Evolutionary conservation across 352 stramenopile genomes (phyloP).

Genomic region (Phytophthora colocasiae): DNA sequence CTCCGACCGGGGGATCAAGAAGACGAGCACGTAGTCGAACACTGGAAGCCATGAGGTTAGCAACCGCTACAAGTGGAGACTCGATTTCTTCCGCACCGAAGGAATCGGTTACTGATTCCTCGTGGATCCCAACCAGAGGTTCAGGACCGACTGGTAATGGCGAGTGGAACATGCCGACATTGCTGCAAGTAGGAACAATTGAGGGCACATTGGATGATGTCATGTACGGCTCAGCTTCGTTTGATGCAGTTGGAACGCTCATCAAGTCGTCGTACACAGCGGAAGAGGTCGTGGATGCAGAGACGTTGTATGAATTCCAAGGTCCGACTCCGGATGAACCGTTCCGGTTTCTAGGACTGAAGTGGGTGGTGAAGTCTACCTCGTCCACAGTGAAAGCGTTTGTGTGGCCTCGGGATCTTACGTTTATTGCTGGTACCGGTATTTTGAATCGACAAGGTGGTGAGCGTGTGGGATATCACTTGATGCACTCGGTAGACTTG

Average conservation of each 20-base stretch:
- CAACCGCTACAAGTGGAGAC: slow-evolving; percentile 9
- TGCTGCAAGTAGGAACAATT: slow-evolving; percentile 51
- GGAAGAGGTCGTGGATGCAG: slow-evolving; percentile 47
- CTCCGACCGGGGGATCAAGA: slow-evolving; percentile 17
- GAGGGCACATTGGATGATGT: slow-evolving; percentile 57
- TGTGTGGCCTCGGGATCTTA: slow-evolving; percentile 52
- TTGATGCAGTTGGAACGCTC: slow-evolving; percentile 33
- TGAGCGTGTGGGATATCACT: slow-evolving; percentile 61
- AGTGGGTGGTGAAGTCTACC: slow-evolving; percentile 48
- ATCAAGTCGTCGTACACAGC: slow-evolving; percentile 39
- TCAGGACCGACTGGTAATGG: slow-evolving; percentile 12
- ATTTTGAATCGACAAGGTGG: slow-evolving; percentile 46
- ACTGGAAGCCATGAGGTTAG: slow-evolving; percentile 31
- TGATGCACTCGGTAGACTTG: slow-evolving; percentile 60
- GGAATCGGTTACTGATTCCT: slow-evolving; percentile 20
- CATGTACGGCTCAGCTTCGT: slow-evolving; percentile 49
- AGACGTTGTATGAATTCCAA: slow-evolving; percentile 46
- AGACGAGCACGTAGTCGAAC: slow-evolving; percentile 41
- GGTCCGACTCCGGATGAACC: slow-evolving; percentile 43
- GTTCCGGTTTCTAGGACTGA: slow-evolving; percentile 53
- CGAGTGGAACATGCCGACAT: slow-evolving; percentile 43
- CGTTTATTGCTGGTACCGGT: slow-evolving; percentile 56
- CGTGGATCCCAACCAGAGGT: slow-evolving; percentile 20
- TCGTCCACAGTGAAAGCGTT: slow-evolving; percentile 41
- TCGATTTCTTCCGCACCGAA: slow-evolving; percentile 33